Conservation (phyloP, 768 basidiomycete genomes). For the Harrya chromipes region DNA sequence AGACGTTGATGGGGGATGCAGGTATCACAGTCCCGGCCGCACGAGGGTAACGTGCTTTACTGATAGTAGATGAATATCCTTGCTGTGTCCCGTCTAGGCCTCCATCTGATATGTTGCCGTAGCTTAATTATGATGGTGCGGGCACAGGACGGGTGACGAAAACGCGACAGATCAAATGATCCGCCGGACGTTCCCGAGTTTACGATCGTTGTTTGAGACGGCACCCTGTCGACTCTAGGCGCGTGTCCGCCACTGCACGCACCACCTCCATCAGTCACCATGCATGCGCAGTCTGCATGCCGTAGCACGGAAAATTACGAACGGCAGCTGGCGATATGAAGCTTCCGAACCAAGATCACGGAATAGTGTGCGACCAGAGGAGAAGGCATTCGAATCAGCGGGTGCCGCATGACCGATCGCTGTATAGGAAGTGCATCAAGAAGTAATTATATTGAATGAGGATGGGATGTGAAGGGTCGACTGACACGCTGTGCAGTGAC, state of each 20-base stretch:
- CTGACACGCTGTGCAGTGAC: slow-evolving; percentile 2
- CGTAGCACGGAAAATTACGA: slow-evolving; percentile 27
- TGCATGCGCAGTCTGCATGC: slow-evolving; percentile 24
- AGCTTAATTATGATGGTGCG: slow-evolving; percentile 16
- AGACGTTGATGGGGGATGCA: slow-evolving; percentile 9
- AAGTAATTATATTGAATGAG: slow-evolving; percentile 4
- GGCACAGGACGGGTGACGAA: slow-evolving; percentile 17
- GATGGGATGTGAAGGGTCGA: slow-evolving; percentile 4
- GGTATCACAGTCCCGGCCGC: slow-evolving; percentile 4
- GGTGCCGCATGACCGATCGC: slow-evolving; percentile 2
- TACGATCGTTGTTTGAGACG: slow-evolving; percentile 14
- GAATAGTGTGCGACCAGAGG: slow-evolving; percentile 5
- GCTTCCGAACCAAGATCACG: slow-evolving; percentile 10
- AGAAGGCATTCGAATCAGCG: slow-evolving; percentile 6
- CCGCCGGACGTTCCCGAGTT: slow-evolving; percentile 22
- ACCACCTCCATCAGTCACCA: slow-evolving; percentile 30
- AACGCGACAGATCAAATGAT: slow-evolving; percentile 18
- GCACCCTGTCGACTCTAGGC: slow-evolving; percentile 12
- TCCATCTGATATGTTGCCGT: slow-evolving; percentile 7
- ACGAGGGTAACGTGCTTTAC: slow-evolving; percentile 20
- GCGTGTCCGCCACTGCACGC: slow-evolving; percentile 23
- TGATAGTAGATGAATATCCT: slow-evolving; percentile 16
- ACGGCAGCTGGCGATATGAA: slow-evolving; percentile 17
- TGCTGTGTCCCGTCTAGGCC: slow-evolving; percentile 10
- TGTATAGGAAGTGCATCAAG: slow-evolving; percentile 14